phyloP scores from a whole-genome alignment of 352 stramenopile genomes.

The Heterotrichella gracilis region DNA sequence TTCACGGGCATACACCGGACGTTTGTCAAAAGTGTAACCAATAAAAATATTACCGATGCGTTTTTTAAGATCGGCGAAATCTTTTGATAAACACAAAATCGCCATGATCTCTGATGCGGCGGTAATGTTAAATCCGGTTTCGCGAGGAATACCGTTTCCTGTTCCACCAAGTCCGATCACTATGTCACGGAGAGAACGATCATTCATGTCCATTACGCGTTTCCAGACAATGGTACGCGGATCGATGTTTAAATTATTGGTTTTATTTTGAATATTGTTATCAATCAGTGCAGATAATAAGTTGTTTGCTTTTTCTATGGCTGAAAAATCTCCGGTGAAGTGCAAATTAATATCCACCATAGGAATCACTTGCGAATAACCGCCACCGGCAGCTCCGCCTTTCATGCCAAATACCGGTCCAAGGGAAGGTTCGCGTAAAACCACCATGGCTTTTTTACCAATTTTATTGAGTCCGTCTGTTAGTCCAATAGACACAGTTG shows the following conservation, averaged over 20 bases:
- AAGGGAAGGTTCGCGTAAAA: slow-evolving; percentile 71
- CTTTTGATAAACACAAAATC: slow-evolving; percentile 64
- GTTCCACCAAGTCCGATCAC: slow-evolving; percentile 45
- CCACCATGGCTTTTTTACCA: slow-evolving; percentile 8
- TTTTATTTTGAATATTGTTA: slow-evolving; percentile 56
- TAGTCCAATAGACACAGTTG: slow-evolving; percentile 14
- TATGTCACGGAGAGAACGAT: slow-evolving; percentile 60
- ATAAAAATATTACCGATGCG: slow-evolving; percentile 66
- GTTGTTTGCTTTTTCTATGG: slow-evolving; percentile 81
- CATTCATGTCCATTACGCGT: slow-evolving; percentile 74
- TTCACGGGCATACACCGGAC: slow-evolving; percentile 68
- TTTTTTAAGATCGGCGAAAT: slow-evolving; percentile 49
- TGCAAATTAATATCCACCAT: slow-evolving; percentile 96
- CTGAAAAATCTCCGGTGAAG: slow-evolving; percentile 89
- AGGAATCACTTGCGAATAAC: slow-evolving; percentile 48
- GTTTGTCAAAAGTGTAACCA: slow-evolving; percentile 30
- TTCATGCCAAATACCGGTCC: slow-evolving; percentile 93
- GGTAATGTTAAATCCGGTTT: slow-evolving; percentile 47
- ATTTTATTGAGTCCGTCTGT: slow-evolving; percentile 14
- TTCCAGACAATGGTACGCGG: slow-evolving; percentile 51
- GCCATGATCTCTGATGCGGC: slow-evolving; percentile 91
- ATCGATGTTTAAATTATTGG: slow-evolving; percentile 61
- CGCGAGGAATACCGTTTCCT: slow-evolving; percentile 44
- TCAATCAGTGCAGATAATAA: slow-evolving; percentile 79
- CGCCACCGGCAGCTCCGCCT: slow-evolving; percentile 36